phyloP scores from a whole-genome alignment of 345 rosid species.

The Excoecaria agallocha region DNA sequence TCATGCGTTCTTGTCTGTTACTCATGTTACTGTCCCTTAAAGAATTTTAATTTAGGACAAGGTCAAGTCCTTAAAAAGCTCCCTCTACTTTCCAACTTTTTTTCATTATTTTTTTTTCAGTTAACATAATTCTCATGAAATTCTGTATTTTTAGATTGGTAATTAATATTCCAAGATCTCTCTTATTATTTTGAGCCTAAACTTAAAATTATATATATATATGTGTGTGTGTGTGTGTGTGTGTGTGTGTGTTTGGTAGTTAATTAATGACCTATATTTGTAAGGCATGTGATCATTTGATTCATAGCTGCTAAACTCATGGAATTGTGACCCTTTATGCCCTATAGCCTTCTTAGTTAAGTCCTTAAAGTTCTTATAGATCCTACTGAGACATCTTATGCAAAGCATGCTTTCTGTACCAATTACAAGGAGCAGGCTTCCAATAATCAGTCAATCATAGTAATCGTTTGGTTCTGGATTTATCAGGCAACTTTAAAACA shows the following conservation, averaged over 20 bases:
- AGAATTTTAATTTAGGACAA: not conserved
- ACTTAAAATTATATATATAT: not conserved
- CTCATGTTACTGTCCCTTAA: not conserved
- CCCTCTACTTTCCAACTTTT: too few species aligned
- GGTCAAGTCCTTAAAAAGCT: slow-evolving; percentile 6
- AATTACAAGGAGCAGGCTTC: slow-evolving; percentile 28
- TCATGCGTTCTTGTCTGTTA: slow-evolving; percentile 23
- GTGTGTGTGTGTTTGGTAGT: too few species aligned
- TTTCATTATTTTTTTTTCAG: not conserved
- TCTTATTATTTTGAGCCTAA: not conserved
- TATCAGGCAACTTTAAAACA: slow-evolving; percentile 34
- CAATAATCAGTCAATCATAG: slow-evolving; percentile 23
- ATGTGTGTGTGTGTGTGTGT: too few species aligned
- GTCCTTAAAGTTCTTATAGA: not conserved
- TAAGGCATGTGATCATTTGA: slow-evolving; percentile 13
- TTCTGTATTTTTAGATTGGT: not conserved
- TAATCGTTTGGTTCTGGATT: slow-evolving; percentile 45
- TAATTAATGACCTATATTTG: slow-evolving; percentile 16
- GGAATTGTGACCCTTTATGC: not conserved
- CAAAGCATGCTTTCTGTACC: slow-evolving; percentile 29
- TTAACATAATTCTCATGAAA: not conserved
- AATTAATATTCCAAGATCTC: not conserved
- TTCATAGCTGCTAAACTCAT: not conserved
- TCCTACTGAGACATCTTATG: slow-evolving; percentile 3
- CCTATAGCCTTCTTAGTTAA: not conserved